Conservation (phyloP, 352 stramenopile genomes). For the Pythium dissimile region DNA sequence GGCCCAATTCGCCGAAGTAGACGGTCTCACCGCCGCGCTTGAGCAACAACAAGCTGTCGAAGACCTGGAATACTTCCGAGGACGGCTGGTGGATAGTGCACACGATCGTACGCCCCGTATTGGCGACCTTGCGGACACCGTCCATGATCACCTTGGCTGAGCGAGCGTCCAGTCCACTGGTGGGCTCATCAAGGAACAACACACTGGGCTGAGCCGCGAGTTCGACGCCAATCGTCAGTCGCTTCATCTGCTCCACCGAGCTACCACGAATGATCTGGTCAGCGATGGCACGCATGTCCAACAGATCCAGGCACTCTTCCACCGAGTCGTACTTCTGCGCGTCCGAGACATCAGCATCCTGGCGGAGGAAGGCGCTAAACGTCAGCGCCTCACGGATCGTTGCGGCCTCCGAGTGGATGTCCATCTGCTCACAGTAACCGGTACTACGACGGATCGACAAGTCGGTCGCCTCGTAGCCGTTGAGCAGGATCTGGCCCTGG, state of each 20-base stretch:
- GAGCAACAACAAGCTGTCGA: conserved; percentile 20
- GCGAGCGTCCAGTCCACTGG: conserved; percentile 75
- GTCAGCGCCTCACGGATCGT: conserved; percentile 90
- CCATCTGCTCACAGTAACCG: conserved; percentile 67
- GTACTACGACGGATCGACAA: conserved; percentile 37
- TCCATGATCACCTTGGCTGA: conserved; percentile 74
- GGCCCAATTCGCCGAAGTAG: conserved; percentile 19
- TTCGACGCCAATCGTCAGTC: conserved; percentile 44
- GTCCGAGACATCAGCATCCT: conserved; percentile 27
- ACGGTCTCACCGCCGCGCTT: conserved; percentile 21
- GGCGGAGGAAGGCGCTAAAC: conserved; percentile 89
- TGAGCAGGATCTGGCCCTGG: conserved; percentile 82
- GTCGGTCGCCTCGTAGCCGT: conserved; percentile 78
- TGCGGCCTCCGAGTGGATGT: conserved; percentile 85
- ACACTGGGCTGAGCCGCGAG: conserved; percentile 75
- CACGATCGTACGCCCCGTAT: conserved; percentile 27
- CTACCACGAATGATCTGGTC: conserved; percentile 28
- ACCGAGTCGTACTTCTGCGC: conserved; percentile 33
- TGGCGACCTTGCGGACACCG: conserved; percentile 75
- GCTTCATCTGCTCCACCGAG: conserved; percentile 48
- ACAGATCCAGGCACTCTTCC: conserved; percentile 31
- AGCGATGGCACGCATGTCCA: conserved; percentile 27
- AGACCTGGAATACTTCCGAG: conserved; percentile 18
- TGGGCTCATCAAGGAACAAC: conserved; percentile 77
- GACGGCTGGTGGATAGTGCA: conserved; percentile 31